Percentiles rank a stretch among this genome's conserved stretches.
These are phyloP conservation scores for Xylaria palmicola DNA, from an alignment of 495 filamentous ascomycete species.

Conservation along the genomic window DNA sequence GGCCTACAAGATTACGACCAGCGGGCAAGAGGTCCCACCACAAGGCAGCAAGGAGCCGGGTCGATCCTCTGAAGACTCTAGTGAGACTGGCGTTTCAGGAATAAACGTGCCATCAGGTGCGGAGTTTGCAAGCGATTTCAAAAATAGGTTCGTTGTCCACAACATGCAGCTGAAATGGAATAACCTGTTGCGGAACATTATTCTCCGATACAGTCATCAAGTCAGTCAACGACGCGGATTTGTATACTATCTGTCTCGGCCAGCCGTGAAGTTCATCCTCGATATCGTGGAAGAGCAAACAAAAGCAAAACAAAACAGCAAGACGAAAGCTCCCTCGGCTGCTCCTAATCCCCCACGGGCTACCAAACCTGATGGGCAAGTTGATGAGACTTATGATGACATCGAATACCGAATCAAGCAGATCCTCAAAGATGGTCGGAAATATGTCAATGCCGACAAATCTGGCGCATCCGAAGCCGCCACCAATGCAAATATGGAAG, in stretches of 20 bases:
- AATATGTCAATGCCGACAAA: conserved; percentile 70
- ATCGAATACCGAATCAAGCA: conserved; percentile 86
- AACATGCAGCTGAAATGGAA: conserved; percentile 98
- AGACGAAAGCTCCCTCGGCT: conserved; percentile 34
- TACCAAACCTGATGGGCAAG: conserved; percentile 34
- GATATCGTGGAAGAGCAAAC: conserved; percentile 95
- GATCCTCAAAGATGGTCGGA: conserved; percentile 79
- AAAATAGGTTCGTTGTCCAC: conserved; percentile 96
- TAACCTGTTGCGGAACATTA: conserved; percentile 91
- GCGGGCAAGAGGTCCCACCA: conserved; percentile 13
- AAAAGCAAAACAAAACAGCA: conserved; percentile 55
- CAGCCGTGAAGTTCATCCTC: conserved; percentile 95
- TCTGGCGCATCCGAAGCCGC: conserved; percentile 28
- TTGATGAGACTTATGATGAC: conserved; percentile 48
- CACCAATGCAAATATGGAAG: conserved; percentile 47
- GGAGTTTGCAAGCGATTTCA: conserved; percentile 87
- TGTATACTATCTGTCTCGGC: conserved; percentile 93
- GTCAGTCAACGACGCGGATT: conserved; percentile 94
- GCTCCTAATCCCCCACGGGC: conserved; percentile 24
- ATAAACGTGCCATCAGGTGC: conserved; percentile 52
- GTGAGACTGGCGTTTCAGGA: conserved; percentile 37
- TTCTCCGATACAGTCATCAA: conserved; percentile 95
- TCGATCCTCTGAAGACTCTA: conserved; percentile 22
- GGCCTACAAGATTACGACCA: conserved; percentile 24
- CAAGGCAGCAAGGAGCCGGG: conserved; percentile 14